phyloP scores from a whole-genome alignment of 73 alveolate genomes.

The Strombidium stylifer region DNA sequence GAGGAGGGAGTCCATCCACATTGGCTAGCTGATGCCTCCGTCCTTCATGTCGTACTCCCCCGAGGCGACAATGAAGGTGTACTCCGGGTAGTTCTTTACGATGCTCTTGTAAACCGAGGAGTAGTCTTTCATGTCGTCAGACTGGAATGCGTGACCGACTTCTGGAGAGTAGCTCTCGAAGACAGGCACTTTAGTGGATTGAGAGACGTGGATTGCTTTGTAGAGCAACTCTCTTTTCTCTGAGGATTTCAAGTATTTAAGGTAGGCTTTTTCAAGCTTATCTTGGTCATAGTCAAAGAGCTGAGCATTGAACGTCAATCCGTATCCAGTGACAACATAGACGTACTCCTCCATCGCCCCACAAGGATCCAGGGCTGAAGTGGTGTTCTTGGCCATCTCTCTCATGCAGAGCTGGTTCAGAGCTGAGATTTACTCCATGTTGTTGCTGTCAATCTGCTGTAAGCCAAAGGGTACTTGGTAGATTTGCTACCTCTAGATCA shows the following conservation, averaged over 20 bases:
- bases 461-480: conserved; percentile 11
- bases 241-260: background rate
- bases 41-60: conserved; percentile 29
- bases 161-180: background rate
- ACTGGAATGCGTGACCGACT: conserved; percentile 1
- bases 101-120: background rate
- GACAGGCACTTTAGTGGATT: conserved; percentile 12
- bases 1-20: background rate
- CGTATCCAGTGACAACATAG: conserved; percentile 4
- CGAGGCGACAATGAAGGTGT: background rate
- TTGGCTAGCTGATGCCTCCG: conserved; percentile 5
- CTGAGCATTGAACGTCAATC: conserved; percentile 3
- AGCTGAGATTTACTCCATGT: conserved; percentile 1
- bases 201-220: conserved; percentile 20
- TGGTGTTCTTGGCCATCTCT: background rate
- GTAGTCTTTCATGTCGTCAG: conserved; percentile 1
- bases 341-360: background rate
- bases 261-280: background rate
- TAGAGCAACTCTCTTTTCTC: background rate
- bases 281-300: background rate
- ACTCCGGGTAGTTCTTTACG: background rate
- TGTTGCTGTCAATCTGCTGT: conserved; percentile 6
- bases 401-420: background rate
- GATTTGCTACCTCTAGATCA: background rate
- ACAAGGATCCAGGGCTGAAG: background rate